Conservation (phyloP, 306 rosid species). For the Potentilla sterilis region DNA sequence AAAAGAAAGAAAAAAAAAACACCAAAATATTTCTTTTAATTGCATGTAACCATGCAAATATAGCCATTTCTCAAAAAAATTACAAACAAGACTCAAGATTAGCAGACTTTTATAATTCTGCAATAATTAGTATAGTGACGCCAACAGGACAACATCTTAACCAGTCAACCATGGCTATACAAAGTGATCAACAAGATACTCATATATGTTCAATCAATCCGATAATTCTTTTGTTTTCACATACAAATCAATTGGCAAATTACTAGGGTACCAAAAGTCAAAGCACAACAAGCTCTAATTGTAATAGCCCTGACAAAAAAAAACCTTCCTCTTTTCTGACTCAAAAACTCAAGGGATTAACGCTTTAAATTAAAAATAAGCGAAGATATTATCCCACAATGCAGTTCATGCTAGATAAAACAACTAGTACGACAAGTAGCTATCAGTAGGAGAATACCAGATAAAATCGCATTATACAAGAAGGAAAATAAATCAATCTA, state of each 20-base stretch:
- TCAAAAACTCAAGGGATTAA: too few relatives aligned
- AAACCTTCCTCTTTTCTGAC: too few relatives aligned
- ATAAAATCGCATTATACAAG: neutral
- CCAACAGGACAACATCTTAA: too few relatives aligned
- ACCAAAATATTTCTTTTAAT: neutral
- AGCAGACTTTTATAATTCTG: neutral
- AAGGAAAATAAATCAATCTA: neutral
- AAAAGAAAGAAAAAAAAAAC: neutral
- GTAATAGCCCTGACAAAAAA: neutral
- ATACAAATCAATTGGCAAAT: neutral
- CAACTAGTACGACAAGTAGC: too few relatives aligned
- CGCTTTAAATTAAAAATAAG: too few relatives aligned
- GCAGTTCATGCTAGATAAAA: neutral
- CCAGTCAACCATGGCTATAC: neutral
- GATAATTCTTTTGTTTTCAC: neutral
- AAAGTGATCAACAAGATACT: neutral
- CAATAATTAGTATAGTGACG: neutral
- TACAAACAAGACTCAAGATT: neutral
- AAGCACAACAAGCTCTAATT: neutral
- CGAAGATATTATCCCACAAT: neutral
- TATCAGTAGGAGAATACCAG: neutral
- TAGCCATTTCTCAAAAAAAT: neutral
- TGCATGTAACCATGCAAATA: neutral
- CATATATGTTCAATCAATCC: neutral
- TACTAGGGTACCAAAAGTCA: neutral